Evolutionary conservation across 2,329 filamentous ascomycete genomes (phyloP), one percentile per base, ranked within the genome.

Genomic region (Neopestalotiopsis sp.): DNA sequence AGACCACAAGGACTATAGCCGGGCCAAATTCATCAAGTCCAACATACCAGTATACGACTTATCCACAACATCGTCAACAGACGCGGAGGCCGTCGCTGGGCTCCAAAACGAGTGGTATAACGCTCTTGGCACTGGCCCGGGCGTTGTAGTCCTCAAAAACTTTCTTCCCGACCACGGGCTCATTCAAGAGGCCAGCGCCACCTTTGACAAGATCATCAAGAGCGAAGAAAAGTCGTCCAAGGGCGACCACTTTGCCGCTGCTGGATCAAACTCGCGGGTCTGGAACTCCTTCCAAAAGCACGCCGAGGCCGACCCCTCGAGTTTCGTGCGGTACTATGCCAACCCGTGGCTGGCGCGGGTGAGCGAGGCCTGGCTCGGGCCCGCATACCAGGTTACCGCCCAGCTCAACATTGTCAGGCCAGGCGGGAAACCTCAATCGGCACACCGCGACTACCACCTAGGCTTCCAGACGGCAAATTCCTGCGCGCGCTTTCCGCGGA

Each of bases 241-340:
- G 65, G 89, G 89, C 28, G 89, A 91, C 75, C 89, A 91, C 73
- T 91, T 91, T 76, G 87, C 88, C 1, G 78, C 82, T 4, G 81
- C 82, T 2, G 85, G 85, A 28, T 82, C 83, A 30, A 91, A 91
- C 74, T 82, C 86, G 67, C 84, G 89, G 10, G 90, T 91, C 79
- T 91, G 89, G 89, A 91, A 91, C 78, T 88, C 89, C 0, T 89
- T 91, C 77, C 84, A 84, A 71, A 91, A 91, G 74, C 89, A 91
- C 73, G 85, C 83, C 24, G 75, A 86, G 2, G 74, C 79, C 34
- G 83, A 89, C 70, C 84, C 88, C 0, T 58, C 74, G 0, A 87
- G 84, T 0, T 91, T 91, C 73, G 70, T 86, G 0, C 69, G 75
- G 6, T 91, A 91, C 81, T 90, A 89, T 77, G 82, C 86, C 4